phyloP scores from a whole-genome alignment of 805 yeast genomes.

The Lipomyces chichibuensis region DNA sequence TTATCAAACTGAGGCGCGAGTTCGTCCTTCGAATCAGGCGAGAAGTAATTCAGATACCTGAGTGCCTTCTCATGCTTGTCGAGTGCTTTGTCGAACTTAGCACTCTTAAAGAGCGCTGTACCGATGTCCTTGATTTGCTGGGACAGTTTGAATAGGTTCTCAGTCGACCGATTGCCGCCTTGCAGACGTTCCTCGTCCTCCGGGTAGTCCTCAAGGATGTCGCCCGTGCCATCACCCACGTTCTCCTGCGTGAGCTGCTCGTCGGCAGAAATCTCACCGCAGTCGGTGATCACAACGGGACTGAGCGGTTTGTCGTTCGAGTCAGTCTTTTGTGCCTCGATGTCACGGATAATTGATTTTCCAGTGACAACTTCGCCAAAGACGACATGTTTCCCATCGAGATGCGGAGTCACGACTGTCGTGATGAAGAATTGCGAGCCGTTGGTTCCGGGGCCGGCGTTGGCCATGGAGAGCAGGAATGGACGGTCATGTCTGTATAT shows the following conservation, averaged over 20 bases:
- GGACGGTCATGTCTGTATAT: slow-evolving; percentile 73
- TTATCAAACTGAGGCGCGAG: slow-evolving; percentile 37
- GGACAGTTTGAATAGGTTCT: slow-evolving; percentile 68
- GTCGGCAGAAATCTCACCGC: slow-evolving; percentile 72
- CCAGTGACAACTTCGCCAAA: slow-evolving; percentile 77
- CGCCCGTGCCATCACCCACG: slow-evolving; percentile 78
- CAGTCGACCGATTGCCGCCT: slow-evolving; percentile 57
- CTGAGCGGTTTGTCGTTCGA: slow-evolving; percentile 69
- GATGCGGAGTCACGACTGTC: slow-evolving; percentile 89
- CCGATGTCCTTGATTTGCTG: slow-evolving; percentile 73
- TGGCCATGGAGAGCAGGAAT: slow-evolving; percentile 92
- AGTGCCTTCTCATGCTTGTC: slow-evolving; percentile 75
- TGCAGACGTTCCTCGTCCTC: slow-evolving; percentile 68
- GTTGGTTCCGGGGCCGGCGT: slow-evolving; percentile 92
- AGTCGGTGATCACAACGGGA: slow-evolving; percentile 71
- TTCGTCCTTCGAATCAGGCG: slow-evolving; percentile 58
- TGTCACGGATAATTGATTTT: slow-evolving; percentile 50
- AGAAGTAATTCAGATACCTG: slow-evolving; percentile 67
- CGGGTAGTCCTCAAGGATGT: slow-evolving; percentile 71
- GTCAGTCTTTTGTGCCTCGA: slow-evolving; percentile 72
- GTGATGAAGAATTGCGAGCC: slow-evolving; percentile 96
- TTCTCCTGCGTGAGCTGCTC: slow-evolving; percentile 43
- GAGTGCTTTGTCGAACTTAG: slow-evolving; percentile 59
- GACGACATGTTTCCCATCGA: slow-evolving; percentile 94
- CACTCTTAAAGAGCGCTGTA: slow-evolving; percentile 71